Evolutionary conservation across 1,284 basidiomycete genomes (phyloP).

Genomic region (Tremellales sp.): DNA sequence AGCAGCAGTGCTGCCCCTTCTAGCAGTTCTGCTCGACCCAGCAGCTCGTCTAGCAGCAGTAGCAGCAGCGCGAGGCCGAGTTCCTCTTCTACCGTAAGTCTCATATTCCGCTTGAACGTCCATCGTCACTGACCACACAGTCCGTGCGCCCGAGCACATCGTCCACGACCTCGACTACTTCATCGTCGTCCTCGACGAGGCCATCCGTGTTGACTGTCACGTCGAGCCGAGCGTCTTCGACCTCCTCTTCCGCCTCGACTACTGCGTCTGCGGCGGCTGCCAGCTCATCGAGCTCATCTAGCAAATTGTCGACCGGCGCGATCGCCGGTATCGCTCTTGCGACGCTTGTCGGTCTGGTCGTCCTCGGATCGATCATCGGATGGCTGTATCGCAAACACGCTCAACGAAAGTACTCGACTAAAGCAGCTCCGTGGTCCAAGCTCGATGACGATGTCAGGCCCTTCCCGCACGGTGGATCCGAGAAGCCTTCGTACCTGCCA

Average conservation of each 20-base stretch:
- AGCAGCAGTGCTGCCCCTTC: neutral
- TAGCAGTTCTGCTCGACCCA: neutral
- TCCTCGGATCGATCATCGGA: conserved; percentile 24
- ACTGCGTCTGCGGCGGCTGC: conserved; percentile 1
- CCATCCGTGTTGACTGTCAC: neutral
- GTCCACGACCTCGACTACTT: neutral
- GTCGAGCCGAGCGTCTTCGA: neutral
- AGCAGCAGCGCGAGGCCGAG: neutral
- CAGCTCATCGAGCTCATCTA: neutral
- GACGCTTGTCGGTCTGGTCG: conserved; percentile 27
- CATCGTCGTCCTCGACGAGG: neutral
- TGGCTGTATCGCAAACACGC: conserved; percentile 33
- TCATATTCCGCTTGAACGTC: neutral
- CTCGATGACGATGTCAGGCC: conserved; percentile 43
- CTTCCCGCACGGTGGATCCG: conserved; percentile 17
- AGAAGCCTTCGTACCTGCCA: conserved; percentile 14
- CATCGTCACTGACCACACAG: neutral
- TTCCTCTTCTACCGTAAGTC: neutral
- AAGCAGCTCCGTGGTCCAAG: conserved; percentile 30
- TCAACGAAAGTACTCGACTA: conserved; percentile 18
- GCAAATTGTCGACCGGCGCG: conserved; percentile 26
- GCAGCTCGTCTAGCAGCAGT: neutral
- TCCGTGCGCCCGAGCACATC: neutral
- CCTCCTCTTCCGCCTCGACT: conserved; percentile 1
- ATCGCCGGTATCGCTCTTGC: conserved; percentile 32